Evolutionary conservation across 2,329 filamentous ascomycete species (phyloP), one percentile per base, ranked within the genome.

Genomic region (Lachnellula suecica): DNA sequence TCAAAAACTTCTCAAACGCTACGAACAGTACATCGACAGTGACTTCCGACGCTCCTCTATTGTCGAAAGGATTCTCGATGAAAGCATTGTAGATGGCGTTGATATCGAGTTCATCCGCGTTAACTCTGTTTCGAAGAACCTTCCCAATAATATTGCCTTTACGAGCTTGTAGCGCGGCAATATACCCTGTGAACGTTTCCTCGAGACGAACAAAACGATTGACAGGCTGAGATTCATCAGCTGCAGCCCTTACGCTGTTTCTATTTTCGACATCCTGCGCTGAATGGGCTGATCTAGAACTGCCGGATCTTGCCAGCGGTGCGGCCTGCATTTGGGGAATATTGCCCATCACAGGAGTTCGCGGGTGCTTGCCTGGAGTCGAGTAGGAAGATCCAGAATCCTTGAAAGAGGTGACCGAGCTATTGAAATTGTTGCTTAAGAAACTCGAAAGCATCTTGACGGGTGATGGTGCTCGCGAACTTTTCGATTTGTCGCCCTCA

Each of bases 61-160:
- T 79, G 63, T 90, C 91, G 47, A 83, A 87, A 0, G 91, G 89
- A 58, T 88, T 88, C 67, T 96, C 91, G 17, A 96, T 84, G 13
- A 97, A 79, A 29, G 85, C 82, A 66, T 96, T 96, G 72, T 96
- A 97, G 2, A 97, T 76, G 61, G 96, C 91, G 63, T 96, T 96
- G 60, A 96, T 88, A 1, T 82, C 76, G 6, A 93, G 78, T 64
- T 92, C 88, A 65, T 96, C 89, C 2, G 86, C 89, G 24, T 74
- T 71, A 10, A 79, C 75, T 53, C 92, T 81, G 59, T 83, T 86
- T 45, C 91, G 81, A 27, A 97, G 75, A 23, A 83, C 84, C 27
- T 87, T 85, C 17, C 89, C 91, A 17, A 95, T 81, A 52, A 96
- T 89, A 63, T 91, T 91, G 27, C 92, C 92, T 67, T 93, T 95